phyloP scores from a whole-genome alignment of 1,284 basidiomycete species.

The Anthracocystis walkeri region DNA sequence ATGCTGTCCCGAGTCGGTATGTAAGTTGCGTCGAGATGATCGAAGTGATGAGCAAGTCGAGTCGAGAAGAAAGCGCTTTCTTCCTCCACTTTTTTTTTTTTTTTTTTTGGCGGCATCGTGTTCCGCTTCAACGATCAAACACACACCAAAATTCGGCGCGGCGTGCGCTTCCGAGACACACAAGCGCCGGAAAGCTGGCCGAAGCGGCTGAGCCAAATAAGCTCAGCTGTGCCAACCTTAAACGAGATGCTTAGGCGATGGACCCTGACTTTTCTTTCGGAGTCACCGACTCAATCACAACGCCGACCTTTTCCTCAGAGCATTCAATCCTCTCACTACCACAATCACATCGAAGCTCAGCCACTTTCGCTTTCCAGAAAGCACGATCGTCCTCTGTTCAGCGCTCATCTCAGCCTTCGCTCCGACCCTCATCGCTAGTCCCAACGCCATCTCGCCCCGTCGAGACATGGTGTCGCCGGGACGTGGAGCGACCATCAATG shows the following conservation, averaged over 20 bases:
- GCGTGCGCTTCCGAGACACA: constrained; percentile 2
- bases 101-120: not conserved
- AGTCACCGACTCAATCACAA: not conserved
- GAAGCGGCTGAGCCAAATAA: constrained; percentile 11
- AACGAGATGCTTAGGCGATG: not conserved
- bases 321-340: not conserved
- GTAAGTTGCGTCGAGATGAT: not conserved
- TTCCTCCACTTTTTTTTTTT: not conserved
- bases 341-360: not conserved
- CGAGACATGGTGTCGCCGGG: constrained; percentile 40
- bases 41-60: not conserved
- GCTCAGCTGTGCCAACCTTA: constrained; percentile 6
- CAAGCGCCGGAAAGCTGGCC: not conserved
- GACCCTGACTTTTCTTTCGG: constrained; percentile 3
- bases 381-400: not conserved
- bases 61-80: not conserved
- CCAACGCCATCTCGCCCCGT: constrained; percentile 12
- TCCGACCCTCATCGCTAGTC: not conserved
- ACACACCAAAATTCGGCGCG: not conserved
- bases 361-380: too few relatives aligned
- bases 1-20: too few relatives aligned
- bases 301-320: not conserved
- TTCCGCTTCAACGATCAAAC: not conserved
- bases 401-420: not conserved
- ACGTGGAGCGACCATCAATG: constrained; percentile 42